Evolutionary conservation across 495 filamentous ascomycete genomes (phyloP).

Genomic region (Sabuloglossum arenarium): DNA sequence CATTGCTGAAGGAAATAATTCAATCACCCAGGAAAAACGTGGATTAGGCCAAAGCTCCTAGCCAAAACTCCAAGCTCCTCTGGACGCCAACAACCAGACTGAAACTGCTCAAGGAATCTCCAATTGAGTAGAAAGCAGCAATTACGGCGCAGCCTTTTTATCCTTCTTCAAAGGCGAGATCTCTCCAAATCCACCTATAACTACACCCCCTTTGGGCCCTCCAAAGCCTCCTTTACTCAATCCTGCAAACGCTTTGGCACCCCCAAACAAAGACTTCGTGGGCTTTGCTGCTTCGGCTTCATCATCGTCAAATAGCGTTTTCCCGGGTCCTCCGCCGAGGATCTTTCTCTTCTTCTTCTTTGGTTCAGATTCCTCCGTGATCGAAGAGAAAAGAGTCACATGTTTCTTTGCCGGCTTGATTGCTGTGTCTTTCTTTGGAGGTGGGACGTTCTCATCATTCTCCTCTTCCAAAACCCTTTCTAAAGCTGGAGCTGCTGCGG

Average conservation of each 20-base stretch:
- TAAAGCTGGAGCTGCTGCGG: constrained; percentile 19
- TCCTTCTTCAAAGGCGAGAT: constrained; percentile 78
- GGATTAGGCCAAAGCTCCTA: background rate
- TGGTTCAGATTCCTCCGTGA: constrained; percentile 18
- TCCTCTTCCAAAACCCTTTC: constrained; percentile 32
- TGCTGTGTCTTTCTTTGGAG: background rate
- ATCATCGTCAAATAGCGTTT: constrained; percentile 59
- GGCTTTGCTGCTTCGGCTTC: constrained; percentile 30
- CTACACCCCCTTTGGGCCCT: constrained; percentile 16
- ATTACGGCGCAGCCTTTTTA: constrained; percentile 24
- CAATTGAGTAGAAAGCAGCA: background rate
- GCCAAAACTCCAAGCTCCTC: background rate
- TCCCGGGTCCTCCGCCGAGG: constrained; percentile 35
- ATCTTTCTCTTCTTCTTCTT: constrained; percentile 61
- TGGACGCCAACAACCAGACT: background rate
- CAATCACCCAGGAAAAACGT: background rate
- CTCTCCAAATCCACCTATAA: constrained; percentile 17
- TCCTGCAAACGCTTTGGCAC: constrained; percentile 9
- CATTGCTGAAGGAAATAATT: too few relatives aligned
- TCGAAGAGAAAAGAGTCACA: background rate
- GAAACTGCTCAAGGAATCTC: background rate
- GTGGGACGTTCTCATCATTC: constrained; percentile 10
- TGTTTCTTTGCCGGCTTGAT: constrained; percentile 5
- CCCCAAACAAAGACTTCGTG: constrained; percentile 14
- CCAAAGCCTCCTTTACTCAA: constrained; percentile 11